phyloP scores from a whole-genome alignment of 2,329 filamentous ascomycete genomes.

The Fusarium pseudoanthophilum region DNA sequence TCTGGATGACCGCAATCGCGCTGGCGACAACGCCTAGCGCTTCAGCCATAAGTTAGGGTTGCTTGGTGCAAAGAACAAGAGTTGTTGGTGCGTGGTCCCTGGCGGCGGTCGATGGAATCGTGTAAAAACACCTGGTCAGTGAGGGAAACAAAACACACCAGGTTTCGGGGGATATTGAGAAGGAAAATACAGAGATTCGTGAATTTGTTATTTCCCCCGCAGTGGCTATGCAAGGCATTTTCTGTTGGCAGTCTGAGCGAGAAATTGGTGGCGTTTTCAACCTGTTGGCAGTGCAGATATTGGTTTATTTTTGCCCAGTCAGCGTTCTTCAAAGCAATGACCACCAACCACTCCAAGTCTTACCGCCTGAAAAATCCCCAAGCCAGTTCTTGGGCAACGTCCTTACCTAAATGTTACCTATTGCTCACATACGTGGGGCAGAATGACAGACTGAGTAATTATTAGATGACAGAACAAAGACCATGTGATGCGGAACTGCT shows the following conservation, averaged over 20 bases:
- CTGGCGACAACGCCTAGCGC: neutral
- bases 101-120: neutral
- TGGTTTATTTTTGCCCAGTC: no score
- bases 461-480: no score
- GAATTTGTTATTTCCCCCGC: neutral
- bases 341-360: no score
- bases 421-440: no score
- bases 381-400: no score
- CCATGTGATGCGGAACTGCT: no score
- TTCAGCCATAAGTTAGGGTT: neutral
- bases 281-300: neutral
- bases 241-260: neutral
- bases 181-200: neutral
- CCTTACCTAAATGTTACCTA: no score
- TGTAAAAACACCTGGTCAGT: neutral
- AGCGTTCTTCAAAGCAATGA: neutral
- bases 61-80: neutral
- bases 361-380: neutral
- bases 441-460: no score
- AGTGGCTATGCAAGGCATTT: neutral
- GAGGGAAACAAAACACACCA: neutral
- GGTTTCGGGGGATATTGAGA: rapidly evolving
- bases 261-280: neutral
- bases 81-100: neutral
- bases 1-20: neutral